Conservation (phyloP, 108 stramenopile genomes). For the Skeletonema potamos region DNA sequence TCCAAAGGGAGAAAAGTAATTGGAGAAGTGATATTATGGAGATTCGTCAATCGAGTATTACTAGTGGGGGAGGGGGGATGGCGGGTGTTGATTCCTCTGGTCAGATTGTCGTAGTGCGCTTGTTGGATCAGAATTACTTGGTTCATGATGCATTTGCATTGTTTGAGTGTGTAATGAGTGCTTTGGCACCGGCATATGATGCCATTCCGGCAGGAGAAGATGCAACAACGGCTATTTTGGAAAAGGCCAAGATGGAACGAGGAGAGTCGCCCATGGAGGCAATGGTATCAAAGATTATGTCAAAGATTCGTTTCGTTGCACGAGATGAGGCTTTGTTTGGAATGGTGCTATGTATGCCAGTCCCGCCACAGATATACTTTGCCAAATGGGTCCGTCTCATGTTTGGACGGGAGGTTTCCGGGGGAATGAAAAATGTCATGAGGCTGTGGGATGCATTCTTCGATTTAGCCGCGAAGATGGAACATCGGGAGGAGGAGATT, state of each 20-base stretch:
- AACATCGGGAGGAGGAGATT: constrained; percentile 17
- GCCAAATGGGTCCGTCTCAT: constrained; percentile 78
- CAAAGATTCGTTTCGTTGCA: constrained; percentile 55
- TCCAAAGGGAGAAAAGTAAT: constrained; percentile 1
- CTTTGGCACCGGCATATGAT: constrained; percentile 70
- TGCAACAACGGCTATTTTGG: neutral
- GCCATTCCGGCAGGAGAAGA: constrained; percentile 32
- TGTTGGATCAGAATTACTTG: constrained; percentile 49
- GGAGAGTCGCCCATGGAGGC: constrained; percentile 32
- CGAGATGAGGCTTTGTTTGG: constrained; percentile 54
- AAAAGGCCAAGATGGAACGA: constrained; percentile 17
- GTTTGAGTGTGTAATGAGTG: constrained; percentile 59
- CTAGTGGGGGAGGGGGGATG: constrained; percentile 8
- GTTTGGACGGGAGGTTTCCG: constrained; percentile 69
- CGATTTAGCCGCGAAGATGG: constrained; percentile 31
- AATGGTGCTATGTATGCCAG: constrained; percentile 37
- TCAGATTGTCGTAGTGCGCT: constrained; percentile 31
- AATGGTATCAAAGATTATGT: constrained; percentile 63
- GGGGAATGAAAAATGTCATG: constrained; percentile 43
- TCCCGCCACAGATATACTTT: constrained; percentile 62
- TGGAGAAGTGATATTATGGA: constrained; percentile 3
- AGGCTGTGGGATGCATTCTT: constrained; percentile 61
- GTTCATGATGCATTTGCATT: constrained; percentile 55
- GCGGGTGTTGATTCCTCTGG: constrained; percentile 38
- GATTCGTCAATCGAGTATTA: neutral